A percentile compares a stretch with the other conserved stretches of the same genome.
Evolutionary conservation across 2,329 filamentous ascomycete genomes (phyloP).

Genomic region (Neonectria punicea): DNA sequence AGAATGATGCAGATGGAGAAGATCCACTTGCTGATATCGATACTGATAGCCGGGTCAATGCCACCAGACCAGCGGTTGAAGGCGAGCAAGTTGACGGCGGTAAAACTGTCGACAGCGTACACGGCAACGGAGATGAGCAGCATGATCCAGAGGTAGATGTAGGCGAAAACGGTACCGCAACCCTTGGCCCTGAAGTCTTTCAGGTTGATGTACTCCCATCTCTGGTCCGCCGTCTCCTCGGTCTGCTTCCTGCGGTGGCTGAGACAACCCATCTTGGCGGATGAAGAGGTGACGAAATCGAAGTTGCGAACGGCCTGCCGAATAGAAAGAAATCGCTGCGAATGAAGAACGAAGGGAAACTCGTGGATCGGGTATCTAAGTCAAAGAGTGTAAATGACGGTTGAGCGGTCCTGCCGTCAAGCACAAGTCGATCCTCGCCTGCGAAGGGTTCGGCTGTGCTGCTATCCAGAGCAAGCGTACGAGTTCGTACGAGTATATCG

Average conservation of each 20-base stretch:
- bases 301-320: slow-evolving; percentile 21
- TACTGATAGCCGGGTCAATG: slow-evolving; percentile 80
- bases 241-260: slow-evolving; percentile 69
- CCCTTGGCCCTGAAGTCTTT: slow-evolving; percentile 86
- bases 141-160: slow-evolving; percentile 85
- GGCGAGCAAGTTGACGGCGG: slow-evolving; percentile 87
- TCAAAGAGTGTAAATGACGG: slow-evolving; percentile 19
- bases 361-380: slow-evolving; percentile 24
- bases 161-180: slow-evolving; percentile 81
- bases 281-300: slow-evolving; percentile 5
- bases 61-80: slow-evolving; percentile 91
- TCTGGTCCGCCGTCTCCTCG: slow-evolving; percentile 82
- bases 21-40: slow-evolving; percentile 90
- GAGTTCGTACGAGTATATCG: slow-evolving; percentile 1
- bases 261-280: slow-evolving; percentile 71
- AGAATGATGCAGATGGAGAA: slow-evolving; percentile 93
- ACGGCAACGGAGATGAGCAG: slow-evolving; percentile 83
- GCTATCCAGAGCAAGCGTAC: slow-evolving; percentile 35
- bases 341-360: slow-evolving; percentile 21
- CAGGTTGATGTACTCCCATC: slow-evolving; percentile 88
- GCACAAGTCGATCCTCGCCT: slow-evolving; percentile 61
- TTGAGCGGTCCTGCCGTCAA: slow-evolving; percentile 53
- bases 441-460: slow-evolving; percentile 58
- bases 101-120: slow-evolving; percentile 92
- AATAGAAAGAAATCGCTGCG: slow-evolving; percentile 18